Percentiles rank a stretch among this genome's conserved stretches.
These are phyloP conservation scores for Pichia membranifaciens DNA, from an alignment of 805 yeast species.

Conservation along the genomic window DNA sequence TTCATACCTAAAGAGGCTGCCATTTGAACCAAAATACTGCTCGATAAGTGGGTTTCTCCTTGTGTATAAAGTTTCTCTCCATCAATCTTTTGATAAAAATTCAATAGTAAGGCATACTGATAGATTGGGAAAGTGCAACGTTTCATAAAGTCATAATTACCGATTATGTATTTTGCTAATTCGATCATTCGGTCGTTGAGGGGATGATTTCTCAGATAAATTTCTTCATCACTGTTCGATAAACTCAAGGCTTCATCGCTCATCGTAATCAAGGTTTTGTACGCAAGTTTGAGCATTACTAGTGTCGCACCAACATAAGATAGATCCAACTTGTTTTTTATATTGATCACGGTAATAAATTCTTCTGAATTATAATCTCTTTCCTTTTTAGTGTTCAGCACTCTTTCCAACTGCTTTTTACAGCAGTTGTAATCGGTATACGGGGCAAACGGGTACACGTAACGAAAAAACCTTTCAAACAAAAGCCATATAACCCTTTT, in stretches of 20 bases:
- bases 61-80: slow-evolving; percentile 44
- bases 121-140: slow-evolving; percentile 44
- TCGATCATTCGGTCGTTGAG: slow-evolving; percentile 40
- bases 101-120: slow-evolving; percentile 48
- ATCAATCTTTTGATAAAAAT: slow-evolving; percentile 38
- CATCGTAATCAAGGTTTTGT: slow-evolving; percentile 34
- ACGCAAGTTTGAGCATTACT: slow-evolving; percentile 38
- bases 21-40: slow-evolving; percentile 57
- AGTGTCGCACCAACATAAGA: slow-evolving; percentile 42
- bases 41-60: slow-evolving; percentile 49
- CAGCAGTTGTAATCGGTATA: slow-evolving; percentile 36
- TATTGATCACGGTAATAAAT: slow-evolving; percentile 27
- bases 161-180: slow-evolving; percentile 48
- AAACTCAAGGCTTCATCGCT: slow-evolving; percentile 19
- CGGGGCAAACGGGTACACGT: slow-evolving; percentile 44
- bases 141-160: slow-evolving; percentile 46
- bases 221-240: slow-evolving; percentile 18
- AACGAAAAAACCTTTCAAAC: slow-evolving; percentile 40
- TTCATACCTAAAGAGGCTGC: slow-evolving; percentile 52
- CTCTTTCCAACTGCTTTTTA: slow-evolving; percentile 25
- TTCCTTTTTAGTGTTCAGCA: slow-evolving; percentile 31
- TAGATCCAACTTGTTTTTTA: slow-evolving; percentile 41
- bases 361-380: slow-evolving; percentile 31
- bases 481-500: slow-evolving; percentile 40
- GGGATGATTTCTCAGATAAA: slow-evolving; percentile 31